These are phyloP conservation scores for Excoecaria agallocha DNA, from an alignment of 345 rosid genomes.

Conservation along the genomic window DNA sequence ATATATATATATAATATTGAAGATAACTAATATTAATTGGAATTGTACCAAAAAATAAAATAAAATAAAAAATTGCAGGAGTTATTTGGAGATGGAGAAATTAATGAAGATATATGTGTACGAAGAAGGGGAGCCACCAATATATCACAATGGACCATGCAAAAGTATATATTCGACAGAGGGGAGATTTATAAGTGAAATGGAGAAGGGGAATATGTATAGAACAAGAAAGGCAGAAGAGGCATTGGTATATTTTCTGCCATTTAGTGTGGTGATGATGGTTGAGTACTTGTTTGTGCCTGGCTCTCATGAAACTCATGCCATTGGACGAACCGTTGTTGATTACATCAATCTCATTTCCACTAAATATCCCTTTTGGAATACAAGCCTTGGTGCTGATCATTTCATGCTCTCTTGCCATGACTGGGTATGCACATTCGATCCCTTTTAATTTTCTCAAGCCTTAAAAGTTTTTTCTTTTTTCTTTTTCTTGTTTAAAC, in stretches of 20 bases:
- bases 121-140: constrained; percentile 39
- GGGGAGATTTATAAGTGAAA: constrained; percentile 36
- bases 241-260: constrained; percentile 67
- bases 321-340: constrained; percentile 42
- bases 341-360: constrained; percentile 52
- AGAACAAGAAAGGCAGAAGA: constrained; percentile 46
- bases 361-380: constrained; percentile 62
- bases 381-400: constrained; percentile 73
- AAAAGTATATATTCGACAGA: constrained; percentile 38
- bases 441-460: background rate
- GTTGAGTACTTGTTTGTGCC: constrained; percentile 53
- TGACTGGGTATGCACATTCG: constrained; percentile 53
- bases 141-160: constrained; percentile 40
- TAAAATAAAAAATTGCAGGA: constrained; percentile 19
- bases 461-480: background rate
- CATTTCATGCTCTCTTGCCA: constrained; percentile 83
- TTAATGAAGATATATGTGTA: constrained; percentile 37
- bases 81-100: constrained; percentile 46
- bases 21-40: too few species aligned
- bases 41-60: background rate
- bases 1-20: too few species aligned
- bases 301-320: constrained; percentile 30
- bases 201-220: constrained; percentile 37
- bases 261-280: constrained; percentile 67
- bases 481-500: background rate